phyloP scores from a whole-genome alignment of 2,329 filamentous ascomycete genomes.

The Cladosporium oxysporum region DNA sequence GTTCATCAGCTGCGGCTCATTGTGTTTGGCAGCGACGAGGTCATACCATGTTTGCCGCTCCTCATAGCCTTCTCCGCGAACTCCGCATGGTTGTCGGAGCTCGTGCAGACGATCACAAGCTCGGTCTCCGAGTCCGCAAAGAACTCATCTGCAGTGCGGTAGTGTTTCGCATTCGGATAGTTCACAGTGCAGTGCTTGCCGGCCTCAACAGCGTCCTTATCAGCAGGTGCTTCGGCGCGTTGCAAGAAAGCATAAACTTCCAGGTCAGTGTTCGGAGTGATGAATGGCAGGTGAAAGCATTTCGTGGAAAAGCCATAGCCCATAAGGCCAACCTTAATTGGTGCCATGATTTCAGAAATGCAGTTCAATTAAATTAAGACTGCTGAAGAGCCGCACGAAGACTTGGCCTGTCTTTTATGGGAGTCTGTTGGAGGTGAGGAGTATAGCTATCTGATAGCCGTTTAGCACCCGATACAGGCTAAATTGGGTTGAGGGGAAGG shows the following conservation, averaged over 20 bases:
- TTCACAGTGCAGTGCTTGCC: slow-evolving; percentile 53
- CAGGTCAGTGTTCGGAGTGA: slow-evolving; percentile 49
- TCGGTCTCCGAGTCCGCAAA: slow-evolving; percentile 39
- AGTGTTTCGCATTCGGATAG: slow-evolving; percentile 44
- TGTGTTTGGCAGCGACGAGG: neutral
- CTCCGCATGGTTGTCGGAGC: slow-evolving; percentile 36
- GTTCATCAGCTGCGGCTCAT: neutral
- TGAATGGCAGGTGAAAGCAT: slow-evolving; percentile 55
- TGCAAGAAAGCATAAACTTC: slow-evolving; percentile 53
- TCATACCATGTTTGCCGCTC: slow-evolving; percentile 42
- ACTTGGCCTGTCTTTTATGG: neutral
- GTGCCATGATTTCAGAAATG: slow-evolving; percentile 22
- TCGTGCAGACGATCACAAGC: slow-evolving; percentile 41
- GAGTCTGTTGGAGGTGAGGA: neutral
- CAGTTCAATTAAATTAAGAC: neutral
- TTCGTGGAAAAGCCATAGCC: slow-evolving; percentile 54
- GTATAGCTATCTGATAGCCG: neutral
- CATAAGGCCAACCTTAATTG: slow-evolving; percentile 52
- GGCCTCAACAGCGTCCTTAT: slow-evolving; percentile 30
- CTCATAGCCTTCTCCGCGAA: slow-evolving; percentile 38
- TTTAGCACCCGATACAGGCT: neutral
- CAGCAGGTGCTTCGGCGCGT: slow-evolving; percentile 43
- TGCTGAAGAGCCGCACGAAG: neutral
- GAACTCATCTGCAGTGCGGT: slow-evolving; percentile 37
- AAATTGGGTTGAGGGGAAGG: slow-evolving; percentile 13